Evolutionary conservation across 306 rosid species (phyloP).

Genomic region (Sicyos edulis): DNA sequence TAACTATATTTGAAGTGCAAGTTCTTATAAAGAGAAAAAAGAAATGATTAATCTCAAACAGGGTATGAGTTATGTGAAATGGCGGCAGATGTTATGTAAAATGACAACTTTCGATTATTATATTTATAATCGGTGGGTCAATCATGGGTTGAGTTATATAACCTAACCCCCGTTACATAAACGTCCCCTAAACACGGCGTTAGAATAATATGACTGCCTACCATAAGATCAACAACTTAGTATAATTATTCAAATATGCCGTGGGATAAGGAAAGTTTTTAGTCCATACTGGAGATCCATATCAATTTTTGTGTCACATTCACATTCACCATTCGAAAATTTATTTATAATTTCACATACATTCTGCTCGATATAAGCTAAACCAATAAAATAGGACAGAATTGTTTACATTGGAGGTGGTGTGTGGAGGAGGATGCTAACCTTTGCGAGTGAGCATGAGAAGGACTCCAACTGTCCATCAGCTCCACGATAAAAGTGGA

Average conservation of each 20-base stretch:
- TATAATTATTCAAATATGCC: not conserved
- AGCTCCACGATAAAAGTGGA: slow-evolving; percentile 96
- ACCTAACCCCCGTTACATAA: no score
- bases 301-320: not conserved
- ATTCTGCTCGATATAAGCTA: not conserved
- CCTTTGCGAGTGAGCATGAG: slow-evolving; percentile 98
- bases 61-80: no score
- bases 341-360: not conserved
- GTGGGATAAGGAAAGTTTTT: not conserved
- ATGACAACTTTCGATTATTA: no score
- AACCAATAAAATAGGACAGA: not conserved
- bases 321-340: not conserved
- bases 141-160: no score
- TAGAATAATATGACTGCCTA: no score
- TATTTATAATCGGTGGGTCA: no score
- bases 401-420: not conserved
- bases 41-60: no score
- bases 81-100: no score
- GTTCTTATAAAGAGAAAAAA: no score
- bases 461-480: slow-evolving; percentile 87
- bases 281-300: not conserved
- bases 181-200: no score
- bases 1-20: no score
- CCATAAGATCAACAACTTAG: no score
- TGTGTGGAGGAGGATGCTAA: slow-evolving; percentile 23